phyloP scores from a whole-genome alignment of 768 basidiomycete genomes.

The Lactarius psammicola region DNA sequence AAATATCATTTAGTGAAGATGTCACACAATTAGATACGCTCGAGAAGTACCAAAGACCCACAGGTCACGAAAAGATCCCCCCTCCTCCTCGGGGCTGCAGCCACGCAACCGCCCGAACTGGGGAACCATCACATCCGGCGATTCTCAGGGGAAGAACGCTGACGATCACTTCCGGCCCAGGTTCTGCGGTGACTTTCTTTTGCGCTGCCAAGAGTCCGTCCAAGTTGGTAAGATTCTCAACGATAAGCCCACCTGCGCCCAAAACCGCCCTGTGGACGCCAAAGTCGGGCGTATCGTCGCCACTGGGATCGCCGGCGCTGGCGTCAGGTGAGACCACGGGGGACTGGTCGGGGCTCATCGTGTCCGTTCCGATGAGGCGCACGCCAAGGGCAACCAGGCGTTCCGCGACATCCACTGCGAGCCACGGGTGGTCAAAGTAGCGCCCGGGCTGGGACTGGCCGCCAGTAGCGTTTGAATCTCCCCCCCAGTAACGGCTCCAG shows the following conservation, averaged over 20 bases:
- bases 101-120: constrained; percentile 34
- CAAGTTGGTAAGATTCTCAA: constrained; percentile 34
- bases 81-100: constrained; percentile 6
- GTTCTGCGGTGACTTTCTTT: neutral
- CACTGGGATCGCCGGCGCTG: neutral
- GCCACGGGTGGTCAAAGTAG: constrained; percentile 35
- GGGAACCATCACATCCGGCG: constrained; percentile 33
- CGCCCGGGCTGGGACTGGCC: too few species aligned
- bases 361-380: constrained; percentile 32
- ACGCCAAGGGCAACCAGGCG: constrained; percentile 31
- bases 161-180: constrained; percentile 21
- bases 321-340: constrained; percentile 21
- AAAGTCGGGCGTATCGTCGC: constrained; percentile 20
- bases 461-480: too few species aligned
- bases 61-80: constrained; percentile 1
- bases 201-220: constrained; percentile 25
- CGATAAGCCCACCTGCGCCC: constrained; percentile 32
- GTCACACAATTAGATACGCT: neutral
- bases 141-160: constrained; percentile 33
- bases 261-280: constrained; percentile 31
- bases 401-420: constrained; percentile 31
- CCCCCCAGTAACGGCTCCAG: constrained; percentile 33
- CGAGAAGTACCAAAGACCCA: neutral
- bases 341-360: constrained; percentile 33
- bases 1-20: neutral